Percentiles rank a stretch among this genome's conserved stretches.
Evolutionary conservation across 2,329 filamentous ascomycete genomes (phyloP).

Genomic region (Gaeumannomyces sp.): DNA sequence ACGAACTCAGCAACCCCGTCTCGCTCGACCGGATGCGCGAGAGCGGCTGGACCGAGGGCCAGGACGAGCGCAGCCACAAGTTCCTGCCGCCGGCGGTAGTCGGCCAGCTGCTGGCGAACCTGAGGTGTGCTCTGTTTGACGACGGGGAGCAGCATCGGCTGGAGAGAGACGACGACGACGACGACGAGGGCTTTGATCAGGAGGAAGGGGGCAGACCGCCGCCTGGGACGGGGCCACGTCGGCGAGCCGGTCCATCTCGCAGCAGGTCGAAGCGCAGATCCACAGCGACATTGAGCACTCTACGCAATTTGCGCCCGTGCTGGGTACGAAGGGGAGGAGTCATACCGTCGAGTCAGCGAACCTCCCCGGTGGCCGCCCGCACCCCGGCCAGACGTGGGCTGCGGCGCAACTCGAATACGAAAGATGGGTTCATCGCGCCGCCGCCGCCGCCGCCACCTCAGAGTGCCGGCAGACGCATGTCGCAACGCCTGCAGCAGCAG

Average conservation of each 20-base stretch:
- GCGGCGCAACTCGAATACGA: not conserved
- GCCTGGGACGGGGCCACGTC: constrained; percentile 12
- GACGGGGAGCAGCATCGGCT: constrained; percentile 16
- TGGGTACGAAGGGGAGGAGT: constrained; percentile 19
- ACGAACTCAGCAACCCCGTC: constrained; percentile 56
- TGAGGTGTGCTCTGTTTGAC: constrained; percentile 45
- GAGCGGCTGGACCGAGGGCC: constrained; percentile 46
- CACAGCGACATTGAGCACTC: constrained; percentile 34
- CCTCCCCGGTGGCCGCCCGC: constrained; percentile 11
- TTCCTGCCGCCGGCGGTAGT: constrained; percentile 52
- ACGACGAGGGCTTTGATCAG: constrained; percentile 13
- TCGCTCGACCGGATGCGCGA: constrained; percentile 43
- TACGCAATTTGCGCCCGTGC: constrained; percentile 19
- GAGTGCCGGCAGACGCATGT: not conserved
- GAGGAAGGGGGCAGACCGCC: constrained; percentile 12
- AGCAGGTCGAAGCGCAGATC: constrained; percentile 47
- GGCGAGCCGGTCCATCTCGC: constrained; percentile 34
- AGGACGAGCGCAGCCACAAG: constrained; percentile 41
- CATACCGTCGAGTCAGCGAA: constrained; percentile 26
- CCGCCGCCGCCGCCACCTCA: constrained; percentile 9
- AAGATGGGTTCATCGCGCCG: not conserved
- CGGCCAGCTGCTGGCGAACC: constrained; percentile 51
- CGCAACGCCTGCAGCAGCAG: not conserved
- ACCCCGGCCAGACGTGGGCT: constrained; percentile 3
- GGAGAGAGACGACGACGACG: constrained; percentile 19